Percentiles rank a stretch among this genome's conserved stretches.
Evolutionary conservation across 495 filamentous ascomycete genomes (phyloP).

Genomic region (Amorphotheca resinae): DNA sequence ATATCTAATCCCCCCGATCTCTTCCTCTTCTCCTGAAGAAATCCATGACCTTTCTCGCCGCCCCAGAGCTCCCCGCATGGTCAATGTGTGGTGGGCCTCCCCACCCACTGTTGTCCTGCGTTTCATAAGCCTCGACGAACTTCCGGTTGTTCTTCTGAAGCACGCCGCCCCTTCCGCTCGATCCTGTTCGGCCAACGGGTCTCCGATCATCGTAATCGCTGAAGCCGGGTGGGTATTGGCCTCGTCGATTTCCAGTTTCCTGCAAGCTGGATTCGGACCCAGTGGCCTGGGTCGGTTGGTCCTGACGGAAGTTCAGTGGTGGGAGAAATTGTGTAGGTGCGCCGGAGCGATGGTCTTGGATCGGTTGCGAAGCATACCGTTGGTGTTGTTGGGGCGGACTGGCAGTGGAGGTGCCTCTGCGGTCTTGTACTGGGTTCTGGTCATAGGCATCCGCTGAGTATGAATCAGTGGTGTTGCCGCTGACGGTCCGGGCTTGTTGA

Average conservation of each 20-base stretch:
- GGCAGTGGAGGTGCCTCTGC: constrained; percentile 14
- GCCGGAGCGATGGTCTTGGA: constrained; percentile 29
- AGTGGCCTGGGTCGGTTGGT: constrained; percentile 31
- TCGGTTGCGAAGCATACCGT: constrained; percentile 14
- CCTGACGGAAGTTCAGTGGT: constrained; percentile 28
- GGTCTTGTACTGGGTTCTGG: constrained; percentile 13
- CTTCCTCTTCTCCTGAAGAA: constrained; percentile 84
- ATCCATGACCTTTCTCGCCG: constrained; percentile 91
- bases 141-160: constrained; percentile 74
- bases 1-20: constrained; percentile 25
- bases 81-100: constrained; percentile 36
- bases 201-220: constrained; percentile 26
- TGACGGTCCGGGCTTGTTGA: constrained; percentile 28
- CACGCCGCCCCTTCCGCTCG: constrained; percentile 36
- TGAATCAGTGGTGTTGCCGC: constrained; percentile 22
- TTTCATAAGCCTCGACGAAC: constrained; percentile 84
- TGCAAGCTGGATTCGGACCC: constrained; percentile 37
- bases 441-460: constrained; percentile 17
- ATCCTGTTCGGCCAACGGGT: constrained; percentile 5
- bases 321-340: constrained; percentile 23
- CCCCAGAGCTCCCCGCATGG: constrained; percentile 70
- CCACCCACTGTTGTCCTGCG: constrained; percentile 31
- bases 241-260: constrained; percentile 14
- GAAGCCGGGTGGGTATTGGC: constrained; percentile 22
- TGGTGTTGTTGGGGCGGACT: constrained; percentile 23